Conservation (phyloP, 2,329 filamentous ascomycete genomes). For the Mycosphaerella sp. region DNA sequence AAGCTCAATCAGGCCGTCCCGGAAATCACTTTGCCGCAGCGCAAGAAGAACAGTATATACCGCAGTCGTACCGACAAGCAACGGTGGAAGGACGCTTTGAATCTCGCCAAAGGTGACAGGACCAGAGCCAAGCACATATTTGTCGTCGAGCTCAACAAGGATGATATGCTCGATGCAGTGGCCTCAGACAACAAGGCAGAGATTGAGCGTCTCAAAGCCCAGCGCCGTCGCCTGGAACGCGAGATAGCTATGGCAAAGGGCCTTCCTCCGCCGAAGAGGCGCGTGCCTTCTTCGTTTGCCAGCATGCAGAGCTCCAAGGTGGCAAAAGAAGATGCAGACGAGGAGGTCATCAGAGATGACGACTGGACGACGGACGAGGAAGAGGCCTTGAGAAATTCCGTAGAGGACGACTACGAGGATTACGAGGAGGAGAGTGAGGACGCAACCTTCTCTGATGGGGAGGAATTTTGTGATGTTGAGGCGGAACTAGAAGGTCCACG, state of each 20-base stretch:
- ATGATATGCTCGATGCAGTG: slow-evolving; percentile 14
- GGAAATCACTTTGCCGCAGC: slow-evolving; percentile 3
- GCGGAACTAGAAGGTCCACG: neutral
- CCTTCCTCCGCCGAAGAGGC: neutral
- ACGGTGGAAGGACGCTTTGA: slow-evolving; percentile 12
- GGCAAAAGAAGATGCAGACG: slow-evolving; percentile 5
- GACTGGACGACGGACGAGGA: slow-evolving; percentile 11
- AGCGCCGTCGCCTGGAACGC: slow-evolving; percentile 9
- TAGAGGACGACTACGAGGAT: neutral
- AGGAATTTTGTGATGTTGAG: neutral
- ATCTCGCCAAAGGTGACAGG: slow-evolving; percentile 5
- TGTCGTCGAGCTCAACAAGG: slow-evolving; percentile 11
- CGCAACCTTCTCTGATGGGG: neutral
- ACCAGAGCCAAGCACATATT: slow-evolving; percentile 3
- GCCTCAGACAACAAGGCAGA: slow-evolving; percentile 7
- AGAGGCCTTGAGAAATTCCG: neutral
- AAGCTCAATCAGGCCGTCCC: neutral
- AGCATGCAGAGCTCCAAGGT: neutral
- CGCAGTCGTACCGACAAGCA: slow-evolving; percentile 1
- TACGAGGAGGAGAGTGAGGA: slow-evolving; percentile 1
- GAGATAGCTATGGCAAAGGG: slow-evolving; percentile 3
- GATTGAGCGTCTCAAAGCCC: slow-evolving; percentile 12
- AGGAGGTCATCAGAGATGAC: slow-evolving; percentile 12
- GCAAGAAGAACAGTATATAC: neutral
- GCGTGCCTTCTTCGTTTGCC: neutral